phyloP scores from a whole-genome alignment of 108 stramenopile species.

The Aureococcus anophagefferens region DNA sequence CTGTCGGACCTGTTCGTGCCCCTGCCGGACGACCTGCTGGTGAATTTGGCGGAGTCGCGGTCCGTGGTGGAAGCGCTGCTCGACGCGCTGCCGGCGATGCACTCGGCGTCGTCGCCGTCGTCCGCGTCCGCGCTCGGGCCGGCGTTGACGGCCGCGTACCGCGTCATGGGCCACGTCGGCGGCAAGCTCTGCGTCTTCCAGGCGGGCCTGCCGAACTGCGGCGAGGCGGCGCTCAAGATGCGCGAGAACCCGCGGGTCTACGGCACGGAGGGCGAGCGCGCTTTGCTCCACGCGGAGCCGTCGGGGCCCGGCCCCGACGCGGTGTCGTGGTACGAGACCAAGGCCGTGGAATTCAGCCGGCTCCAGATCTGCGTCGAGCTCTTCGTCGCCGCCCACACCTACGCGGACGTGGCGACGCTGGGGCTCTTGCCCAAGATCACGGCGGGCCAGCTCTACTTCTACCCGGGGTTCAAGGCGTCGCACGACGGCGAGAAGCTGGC shows the following conservation, averaged over 20 bases:
- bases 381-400: conserved; percentile 75
- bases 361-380: conserved; percentile 93
- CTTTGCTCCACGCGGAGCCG: conserved; percentile 66
- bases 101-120: conserved; percentile 49
- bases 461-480: conserved; percentile 66
- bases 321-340: conserved; percentile 75
- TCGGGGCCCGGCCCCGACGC: neutral
- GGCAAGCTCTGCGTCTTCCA: conserved; percentile 93
- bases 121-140: conserved; percentile 70
- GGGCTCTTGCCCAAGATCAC: conserved; percentile 73
- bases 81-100: conserved; percentile 85
- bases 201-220: conserved; percentile 73
- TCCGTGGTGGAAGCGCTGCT: conserved; percentile 76
- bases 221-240: conserved; percentile 71
- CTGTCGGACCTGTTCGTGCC: conserved; percentile 88
- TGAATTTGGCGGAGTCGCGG: conserved; percentile 78
- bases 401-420: conserved; percentile 82
- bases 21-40: conserved; percentile 84
- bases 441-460: conserved; percentile 75
- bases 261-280: conserved; percentile 85
- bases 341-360: conserved; percentile 84
- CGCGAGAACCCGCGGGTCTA: conserved; percentile 80
- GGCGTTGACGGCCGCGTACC: conserved; percentile 85
- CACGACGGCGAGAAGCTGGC: conserved; percentile 70
- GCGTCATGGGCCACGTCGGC: conserved; percentile 86